Percentiles rank a stretch among this genome's conserved stretches.
Conservation (phyloP, 2,329 filamentous ascomycete genomes). For the Cladosporium sp. region DNA sequence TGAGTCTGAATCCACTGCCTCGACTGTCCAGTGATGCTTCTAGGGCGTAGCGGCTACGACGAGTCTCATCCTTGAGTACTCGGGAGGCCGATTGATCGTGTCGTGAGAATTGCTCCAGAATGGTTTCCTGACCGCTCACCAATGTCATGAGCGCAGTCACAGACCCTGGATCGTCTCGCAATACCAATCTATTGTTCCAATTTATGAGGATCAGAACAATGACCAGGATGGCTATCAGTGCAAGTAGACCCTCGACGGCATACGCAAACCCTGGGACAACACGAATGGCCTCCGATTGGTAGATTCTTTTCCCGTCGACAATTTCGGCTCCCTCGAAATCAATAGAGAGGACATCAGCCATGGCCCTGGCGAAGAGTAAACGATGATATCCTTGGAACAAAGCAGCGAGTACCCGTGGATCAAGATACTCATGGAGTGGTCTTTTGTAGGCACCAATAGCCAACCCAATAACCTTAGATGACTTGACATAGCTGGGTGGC, state of each 20-base stretch:
- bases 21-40: not conserved
- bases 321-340: slow-evolving; percentile 15
- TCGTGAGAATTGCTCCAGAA: not conserved
- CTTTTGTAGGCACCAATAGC: slow-evolving; percentile 29
- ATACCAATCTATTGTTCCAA: not conserved
- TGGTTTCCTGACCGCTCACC: slow-evolving; percentile 22
- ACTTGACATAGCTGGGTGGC: slow-evolving; percentile 22
- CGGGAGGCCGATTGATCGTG: slow-evolving; percentile 1
- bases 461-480: slow-evolving; percentile 33
- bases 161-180: slow-evolving; percentile 30
- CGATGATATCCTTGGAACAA: slow-evolving; percentile 40
- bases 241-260: not conserved
- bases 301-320: slow-evolving; percentile 18
- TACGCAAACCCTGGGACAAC: slow-evolving; percentile 36
- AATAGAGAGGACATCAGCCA: slow-evolving; percentile 29
- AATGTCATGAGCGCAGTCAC: slow-evolving; percentile 35
- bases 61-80: not conserved
- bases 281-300: slow-evolving; percentile 32
- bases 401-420: slow-evolving; percentile 28
- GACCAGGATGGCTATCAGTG: not conserved
- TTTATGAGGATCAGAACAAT: not conserved
- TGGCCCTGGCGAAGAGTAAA: slow-evolving; percentile 37
- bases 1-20: not conserved
- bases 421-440: slow-evolving; percentile 31
- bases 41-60: not conserved